Conservation (phyloP, 169 alveolate genomes). For the Ichthyophthirius multifiliis region DNA sequence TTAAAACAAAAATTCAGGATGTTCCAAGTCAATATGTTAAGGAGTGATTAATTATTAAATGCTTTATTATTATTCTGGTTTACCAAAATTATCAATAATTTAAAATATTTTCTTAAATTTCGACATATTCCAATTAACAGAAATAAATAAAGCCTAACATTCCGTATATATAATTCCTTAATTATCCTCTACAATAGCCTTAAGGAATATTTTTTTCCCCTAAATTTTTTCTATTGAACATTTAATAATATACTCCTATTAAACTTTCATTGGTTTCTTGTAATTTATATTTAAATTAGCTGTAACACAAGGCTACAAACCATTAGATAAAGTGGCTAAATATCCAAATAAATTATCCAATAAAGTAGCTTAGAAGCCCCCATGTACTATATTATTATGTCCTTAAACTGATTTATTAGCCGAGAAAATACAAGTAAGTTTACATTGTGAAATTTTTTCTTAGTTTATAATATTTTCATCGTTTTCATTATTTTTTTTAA, state of each 20-base stretch:
- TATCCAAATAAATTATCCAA: slow-evolving; percentile 33
- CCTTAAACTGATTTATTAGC: slow-evolving; percentile 18
- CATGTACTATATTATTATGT: slow-evolving; percentile 26
- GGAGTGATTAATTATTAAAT: too few species aligned
- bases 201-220: slow-evolving; percentile 26
- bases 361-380: slow-evolving; percentile 32
- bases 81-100: too few species aligned
- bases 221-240: slow-evolving; percentile 15
- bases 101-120: slow-evolving; percentile 13
- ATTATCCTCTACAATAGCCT: slow-evolving; percentile 7
- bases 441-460: not conserved
- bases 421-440: not conserved
- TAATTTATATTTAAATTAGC: slow-evolving; percentile 33
- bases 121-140: slow-evolving; percentile 26
- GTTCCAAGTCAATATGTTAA: too few species aligned
- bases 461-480: too few species aligned
- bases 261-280: slow-evolving; percentile 22
- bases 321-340: slow-evolving; percentile 12
- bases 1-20: too few species aligned
- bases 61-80: too few species aligned
- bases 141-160: slow-evolving; percentile 10
- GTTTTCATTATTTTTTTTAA: too few species aligned
- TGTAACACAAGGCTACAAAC: slow-evolving; percentile 21
- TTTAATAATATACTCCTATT: slow-evolving; percentile 26
- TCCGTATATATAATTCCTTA: not conserved